phyloP scores from a whole-genome alignment of 2,329 filamentous ascomycete species.

The Westerdykella aurantiaca region DNA sequence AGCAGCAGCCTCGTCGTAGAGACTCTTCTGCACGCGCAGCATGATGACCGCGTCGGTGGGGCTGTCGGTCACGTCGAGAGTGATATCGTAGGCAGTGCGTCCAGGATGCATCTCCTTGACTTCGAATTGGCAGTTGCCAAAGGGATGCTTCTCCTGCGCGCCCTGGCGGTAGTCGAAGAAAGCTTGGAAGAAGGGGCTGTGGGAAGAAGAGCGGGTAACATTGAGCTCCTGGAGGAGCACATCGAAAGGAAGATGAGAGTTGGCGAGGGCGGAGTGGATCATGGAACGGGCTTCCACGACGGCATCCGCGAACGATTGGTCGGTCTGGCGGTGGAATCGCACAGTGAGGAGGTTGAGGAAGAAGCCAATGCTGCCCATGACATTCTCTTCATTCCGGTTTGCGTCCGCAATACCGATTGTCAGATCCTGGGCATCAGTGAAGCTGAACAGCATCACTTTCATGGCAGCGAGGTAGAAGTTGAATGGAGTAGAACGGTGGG shows the following conservation, averaged over 20 bases:
- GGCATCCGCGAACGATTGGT: conserved; percentile 5
- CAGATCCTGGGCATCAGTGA: conserved; percentile 36
- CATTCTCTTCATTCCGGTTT: conserved; percentile 31
- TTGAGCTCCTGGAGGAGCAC: conserved; percentile 43
- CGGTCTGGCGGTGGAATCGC: conserved; percentile 25
- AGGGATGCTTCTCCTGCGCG: conserved; percentile 7
- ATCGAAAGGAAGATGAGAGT: conserved; percentile 48
- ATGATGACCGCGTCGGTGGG: neutral
- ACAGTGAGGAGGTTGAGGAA: conserved; percentile 49
- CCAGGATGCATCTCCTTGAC: conserved; percentile 16
- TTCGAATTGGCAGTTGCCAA: conserved; percentile 19
- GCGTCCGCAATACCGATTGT: conserved; percentile 48
- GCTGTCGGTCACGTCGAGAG: conserved; percentile 9
- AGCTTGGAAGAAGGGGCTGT: conserved; percentile 48
- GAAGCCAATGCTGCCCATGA: conserved; percentile 39
- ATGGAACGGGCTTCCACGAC: conserved; percentile 12
- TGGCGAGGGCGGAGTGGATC: conserved; percentile 35
- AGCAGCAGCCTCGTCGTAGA: conserved; percentile 19
- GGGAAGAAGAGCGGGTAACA: conserved; percentile 34
- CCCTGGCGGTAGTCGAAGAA: conserved; percentile 45
- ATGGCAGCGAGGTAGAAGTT: conserved; percentile 45
- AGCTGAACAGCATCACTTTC: conserved; percentile 13
- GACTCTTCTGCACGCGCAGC: conserved; percentile 23
- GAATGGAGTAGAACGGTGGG: conserved; percentile 37
- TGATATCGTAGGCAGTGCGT: conserved; percentile 12